Base-by-base conservation (phyloP, 83 land plant genomes). In the Diphasiastrum complanatum region DNA sequence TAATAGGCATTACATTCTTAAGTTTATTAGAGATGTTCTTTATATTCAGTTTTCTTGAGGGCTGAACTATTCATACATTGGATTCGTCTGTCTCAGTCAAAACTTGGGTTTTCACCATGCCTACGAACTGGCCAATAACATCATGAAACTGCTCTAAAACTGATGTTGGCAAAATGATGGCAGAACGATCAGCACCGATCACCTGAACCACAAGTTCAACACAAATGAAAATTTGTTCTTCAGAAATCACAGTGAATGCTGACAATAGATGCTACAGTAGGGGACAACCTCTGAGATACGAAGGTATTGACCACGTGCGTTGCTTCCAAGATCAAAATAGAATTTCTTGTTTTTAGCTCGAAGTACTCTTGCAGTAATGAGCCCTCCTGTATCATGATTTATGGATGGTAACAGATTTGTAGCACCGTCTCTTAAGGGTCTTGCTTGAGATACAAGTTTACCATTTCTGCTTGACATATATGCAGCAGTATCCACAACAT, bases 101-200 rank as follows among this genome's bases (percentile, higher is more conserved):
- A 16, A 65, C 70, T 38, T 71, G 75, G 51, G 55, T 61, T 66
- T 61, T 73, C 48, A 66, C 65, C 32, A 51, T 52, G 20, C 60
- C 76, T 28, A 73, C 65, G 51, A 73, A 73, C 51, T 73, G 66
- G 12, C 76, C 76, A 18, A 73, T 23, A 4, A 66, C 67, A 49
- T 73, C 76, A 45, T 73, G 38, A 53, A 73, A 73, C 58, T 73
- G 76, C 59, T 73, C 72, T 32, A 73, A 45, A 30, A 65, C 76
- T 22, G 72, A 66, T 5, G 59, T 66, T 8, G 76, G 76, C 24
- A 73, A 41, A 51, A 73, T 67, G 58, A 73, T 73, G 18, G 76
- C 72, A 12, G 76, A 73, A 1, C 76, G 72, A 50, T 73, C 76
- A 11, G 22, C 41, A 32, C 76, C 76, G 38, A 67, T 73, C 11